phyloP scores from a whole-genome alignment of 2,329 filamentous ascomycete genomes.

The Scopulariopsis brevicaulis region DNA sequence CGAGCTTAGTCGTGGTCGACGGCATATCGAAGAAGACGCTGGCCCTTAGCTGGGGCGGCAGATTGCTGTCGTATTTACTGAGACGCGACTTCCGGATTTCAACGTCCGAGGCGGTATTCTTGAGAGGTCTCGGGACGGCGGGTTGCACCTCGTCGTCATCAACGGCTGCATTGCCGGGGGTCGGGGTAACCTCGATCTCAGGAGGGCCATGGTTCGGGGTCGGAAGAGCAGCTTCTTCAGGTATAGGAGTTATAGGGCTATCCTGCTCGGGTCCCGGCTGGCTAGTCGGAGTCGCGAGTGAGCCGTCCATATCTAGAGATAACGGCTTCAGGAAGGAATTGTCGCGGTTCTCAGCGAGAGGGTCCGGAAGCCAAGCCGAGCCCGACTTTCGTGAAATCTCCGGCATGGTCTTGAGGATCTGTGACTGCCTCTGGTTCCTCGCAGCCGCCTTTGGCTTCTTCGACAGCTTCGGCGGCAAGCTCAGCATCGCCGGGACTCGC shows the following conservation, averaged over 20 bases:
- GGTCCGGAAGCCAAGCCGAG: slow-evolving; percentile 33
- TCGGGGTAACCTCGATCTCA: slow-evolving; percentile 1
- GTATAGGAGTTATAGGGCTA: not conserved
- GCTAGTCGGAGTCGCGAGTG: not conserved
- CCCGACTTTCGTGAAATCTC: slow-evolving; percentile 7
- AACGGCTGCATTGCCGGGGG: not conserved
- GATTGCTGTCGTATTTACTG: slow-evolving; percentile 31
- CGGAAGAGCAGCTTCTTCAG: not conserved
- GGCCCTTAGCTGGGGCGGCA: slow-evolving; percentile 82
- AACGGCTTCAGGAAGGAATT: slow-evolving; percentile 16
- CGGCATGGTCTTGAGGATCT: slow-evolving; percentile 54
- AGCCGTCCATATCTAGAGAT: not conserved
- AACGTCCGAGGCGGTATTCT: slow-evolving; percentile 10
- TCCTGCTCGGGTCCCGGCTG: not conserved
- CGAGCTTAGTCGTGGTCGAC: slow-evolving; percentile 35
- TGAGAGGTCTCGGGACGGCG: slow-evolving; percentile 4
- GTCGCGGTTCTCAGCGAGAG: slow-evolving; percentile 23
- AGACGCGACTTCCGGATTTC: slow-evolving; percentile 26
- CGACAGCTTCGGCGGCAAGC: slow-evolving; percentile 79
- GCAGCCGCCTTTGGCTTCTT: slow-evolving; percentile 53
- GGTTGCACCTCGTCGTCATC: slow-evolving; percentile 1
- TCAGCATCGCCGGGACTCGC: slow-evolving; percentile 86
- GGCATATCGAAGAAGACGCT: slow-evolving; percentile 80
- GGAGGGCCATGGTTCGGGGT: not conserved
- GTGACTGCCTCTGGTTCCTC: slow-evolving; percentile 60